A percentile compares a stretch with the other conserved stretches of the same genome.
These are phyloP conservation scores for Cryphonectria japonica DNA, from an alignment of 2,329 filamentous ascomycete genomes.

Conservation along the genomic window DNA sequence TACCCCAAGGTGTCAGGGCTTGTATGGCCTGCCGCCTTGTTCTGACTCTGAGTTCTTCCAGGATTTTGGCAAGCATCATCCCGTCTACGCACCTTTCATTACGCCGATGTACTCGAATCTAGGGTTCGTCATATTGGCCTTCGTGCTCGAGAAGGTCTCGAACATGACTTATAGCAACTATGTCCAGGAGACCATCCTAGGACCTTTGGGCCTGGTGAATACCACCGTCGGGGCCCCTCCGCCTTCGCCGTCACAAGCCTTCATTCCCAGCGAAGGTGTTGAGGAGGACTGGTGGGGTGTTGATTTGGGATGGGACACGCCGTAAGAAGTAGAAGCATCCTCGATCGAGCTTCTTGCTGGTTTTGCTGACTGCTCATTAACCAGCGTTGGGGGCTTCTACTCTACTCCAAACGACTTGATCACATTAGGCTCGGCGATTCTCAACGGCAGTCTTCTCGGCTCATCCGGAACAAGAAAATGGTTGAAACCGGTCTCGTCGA, in stretches of 20 bases:
- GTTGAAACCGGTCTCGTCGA: slow-evolving; percentile 37
- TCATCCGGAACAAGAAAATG: slow-evolving; percentile 35
- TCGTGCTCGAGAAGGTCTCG: slow-evolving; percentile 49
- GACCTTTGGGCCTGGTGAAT: slow-evolving; percentile 45
- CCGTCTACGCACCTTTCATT: slow-evolving; percentile 47
- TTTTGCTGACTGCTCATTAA: not conserved
- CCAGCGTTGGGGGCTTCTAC: slow-evolving; percentile 35
- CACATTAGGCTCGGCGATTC: slow-evolving; percentile 35
- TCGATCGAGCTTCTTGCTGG: not conserved
- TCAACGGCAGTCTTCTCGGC: slow-evolving; percentile 34
- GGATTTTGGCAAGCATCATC: slow-evolving; percentile 39
- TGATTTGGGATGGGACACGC: slow-evolving; percentile 31
- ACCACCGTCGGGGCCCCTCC: slow-evolving; percentile 44
- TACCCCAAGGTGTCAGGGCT: slow-evolving; percentile 40
- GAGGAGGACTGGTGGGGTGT: slow-evolving; percentile 38
- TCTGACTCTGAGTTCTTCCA: slow-evolving; percentile 37
- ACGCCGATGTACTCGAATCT: slow-evolving; percentile 55
- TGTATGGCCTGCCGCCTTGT: slow-evolving; percentile 40
- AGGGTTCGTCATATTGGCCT: slow-evolving; percentile 48
- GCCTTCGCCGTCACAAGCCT: slow-evolving; percentile 37
- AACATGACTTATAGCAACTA: slow-evolving; percentile 45
- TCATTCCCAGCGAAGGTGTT: slow-evolving; percentile 38
- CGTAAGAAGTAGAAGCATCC: not conserved
- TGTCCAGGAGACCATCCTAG: slow-evolving; percentile 45
- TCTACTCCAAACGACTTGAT: slow-evolving; percentile 37